Base-by-base conservation (phyloP, 352 stramenopile genomes). In the Globisporangium polare region DNA sequence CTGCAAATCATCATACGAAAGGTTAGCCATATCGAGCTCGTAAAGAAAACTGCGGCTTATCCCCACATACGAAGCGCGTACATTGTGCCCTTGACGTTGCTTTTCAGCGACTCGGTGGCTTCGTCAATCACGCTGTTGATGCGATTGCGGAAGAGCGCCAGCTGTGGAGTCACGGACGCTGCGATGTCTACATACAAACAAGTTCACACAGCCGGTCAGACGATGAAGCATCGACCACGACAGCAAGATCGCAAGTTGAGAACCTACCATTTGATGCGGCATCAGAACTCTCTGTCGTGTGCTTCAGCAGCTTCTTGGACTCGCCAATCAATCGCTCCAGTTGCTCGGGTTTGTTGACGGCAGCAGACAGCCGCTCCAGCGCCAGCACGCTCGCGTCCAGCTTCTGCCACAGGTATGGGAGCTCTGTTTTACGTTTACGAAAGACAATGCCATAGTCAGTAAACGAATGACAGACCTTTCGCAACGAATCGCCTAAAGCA, bases 261-360 rank as follows among this genome's bases (percentile, higher is more conserved):
- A 43, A 43, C 37, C 13, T 43, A 43, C 37, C 37, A 43, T 5
- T n/a, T 3, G 37, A n/a, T 43, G 37, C 13, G 13, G 37, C 37
- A 45, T 22, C 39, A 20, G 39, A 5, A 45, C 39, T 22, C 4
- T 20, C 39, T 22, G 17, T 54, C 18, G 58, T 62, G 47, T 77
- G 70, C 33, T 71, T 65, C 5, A 89, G 61, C 31, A 91, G 58
- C 22, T 71, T 53, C 60, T 77, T 84, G 22, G 86, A 75, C 29
- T 88, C 75, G 26, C 66, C 63, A 37, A 89, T 52, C 9, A 91
- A 62, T 2, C 72, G 64, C 51, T 88, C 73, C 27, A 89, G 67
- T 53, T 89, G 77, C 22, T 88, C 71, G 0, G 76, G 75, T n/a
- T 83, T 83, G 31, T 76, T 83, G 4, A 88, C 75, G 20, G 67